Percentiles rank a stretch among this genome's conserved stretches.
phyloP scores from a whole-genome alignment of 768 basidiomycete genomes.

The Amanita inopinata region DNA sequence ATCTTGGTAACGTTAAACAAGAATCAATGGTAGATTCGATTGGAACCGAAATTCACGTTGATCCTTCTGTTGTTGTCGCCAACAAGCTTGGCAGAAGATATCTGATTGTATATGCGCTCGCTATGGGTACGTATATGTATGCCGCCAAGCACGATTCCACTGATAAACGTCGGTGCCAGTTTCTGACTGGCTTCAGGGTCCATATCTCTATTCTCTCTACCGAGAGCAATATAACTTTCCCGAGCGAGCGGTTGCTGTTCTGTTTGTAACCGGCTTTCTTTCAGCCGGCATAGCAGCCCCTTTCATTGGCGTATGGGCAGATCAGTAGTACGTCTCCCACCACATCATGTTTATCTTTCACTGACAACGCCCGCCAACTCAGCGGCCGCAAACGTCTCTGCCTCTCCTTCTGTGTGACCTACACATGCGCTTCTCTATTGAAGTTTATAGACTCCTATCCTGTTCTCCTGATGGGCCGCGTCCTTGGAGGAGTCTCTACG shows the following conservation, averaged over 20 bases:
- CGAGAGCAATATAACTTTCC: slow-evolving; percentile 56
- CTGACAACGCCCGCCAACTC: background rate
- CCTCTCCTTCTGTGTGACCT: slow-evolving; percentile 62
- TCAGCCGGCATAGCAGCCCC: slow-evolving; percentile 64
- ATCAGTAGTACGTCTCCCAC: slow-evolving; percentile 46
- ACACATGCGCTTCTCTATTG: slow-evolving; percentile 48
- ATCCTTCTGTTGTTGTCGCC: background rate
- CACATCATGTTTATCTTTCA: background rate
- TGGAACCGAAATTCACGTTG: background rate
- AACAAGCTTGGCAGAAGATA: slow-evolving; percentile 34
- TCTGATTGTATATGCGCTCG: slow-evolving; percentile 57
- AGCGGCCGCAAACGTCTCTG: slow-evolving; percentile 65
- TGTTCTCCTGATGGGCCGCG: slow-evolving; percentile 50
- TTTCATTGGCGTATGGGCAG: slow-evolving; percentile 68
- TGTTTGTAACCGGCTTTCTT: slow-evolving; percentile 73
- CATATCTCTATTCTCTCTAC: slow-evolving; percentile 71
- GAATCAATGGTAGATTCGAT: slow-evolving; percentile 1
- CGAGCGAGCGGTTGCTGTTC: slow-evolving; percentile 53
- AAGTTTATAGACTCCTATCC: slow-evolving; percentile 49
- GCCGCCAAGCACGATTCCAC: background rate
- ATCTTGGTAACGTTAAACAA: background rate
- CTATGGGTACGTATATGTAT: slow-evolving; percentile 46
- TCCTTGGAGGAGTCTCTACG: slow-evolving; percentile 63
- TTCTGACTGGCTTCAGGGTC: slow-evolving; percentile 75
- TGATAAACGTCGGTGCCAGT: slow-evolving; percentile 26